Evolutionary conservation across 441 rosid genomes (phyloP), one percentile per base, ranked within the genome.

Genomic region (Bocquillonia castaneifolia): DNA sequence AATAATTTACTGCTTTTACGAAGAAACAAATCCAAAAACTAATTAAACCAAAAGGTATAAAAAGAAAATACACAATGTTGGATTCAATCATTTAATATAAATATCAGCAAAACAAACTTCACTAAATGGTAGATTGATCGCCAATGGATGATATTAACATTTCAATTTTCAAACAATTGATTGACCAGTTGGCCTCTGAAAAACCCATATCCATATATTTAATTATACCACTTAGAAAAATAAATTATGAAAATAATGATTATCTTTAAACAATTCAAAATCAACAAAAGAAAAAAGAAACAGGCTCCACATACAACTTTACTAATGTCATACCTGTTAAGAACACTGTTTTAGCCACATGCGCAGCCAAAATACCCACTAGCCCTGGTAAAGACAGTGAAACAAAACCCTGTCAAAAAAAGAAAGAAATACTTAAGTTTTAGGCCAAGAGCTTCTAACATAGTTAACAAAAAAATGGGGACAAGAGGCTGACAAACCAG

Each of bases 331-430:
- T 74, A 89, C 97, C 98, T 65, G 98, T 91, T 70, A 93, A 84
- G 79, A 86, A 89, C 31, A 93, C 89, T 0, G 80, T 76, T 77
- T 79, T 79, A 77, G 94, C 97, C 59, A 82, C 84, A 55, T 72
- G 81, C 32, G 91, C 89, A 71, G 88, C 88, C 81, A 93, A 64
- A 61, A 93, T 72, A 57, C 98, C 97, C 12, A 81, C 90, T 63
- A 93, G 70, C 56, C 98, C 98, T 93, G 84, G 31, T 42, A 71
- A 70, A 81, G 75, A 79, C 69, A 72, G 73, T 59, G 51, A 72
- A 69, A 67, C 25, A 52, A 70, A 67, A 63, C 23, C 66, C 69
- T 32, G 68, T 75, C 79, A 81, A 25, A 69, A 17, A 71, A 66
- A 31, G n/a, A n/a, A n/a, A n/a, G n/a, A 37, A 67, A 61, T 10